phyloP scores from a whole-genome alignment of 306 rosid species.

The Trifolium dubium region DNA sequence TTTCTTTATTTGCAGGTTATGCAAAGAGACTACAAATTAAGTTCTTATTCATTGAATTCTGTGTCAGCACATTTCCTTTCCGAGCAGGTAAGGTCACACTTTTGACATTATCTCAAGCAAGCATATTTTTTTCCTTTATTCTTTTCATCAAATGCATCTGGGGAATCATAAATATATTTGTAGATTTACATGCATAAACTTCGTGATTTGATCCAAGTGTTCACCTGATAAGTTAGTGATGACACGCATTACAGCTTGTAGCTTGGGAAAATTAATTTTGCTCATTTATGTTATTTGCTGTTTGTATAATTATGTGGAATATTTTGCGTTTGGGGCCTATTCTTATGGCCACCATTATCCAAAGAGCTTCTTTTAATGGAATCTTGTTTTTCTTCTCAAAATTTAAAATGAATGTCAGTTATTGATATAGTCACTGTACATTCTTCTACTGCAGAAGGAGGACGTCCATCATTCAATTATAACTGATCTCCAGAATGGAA shows the following conservation, averaged over 20 bases:
- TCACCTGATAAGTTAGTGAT: constrained; percentile 8
- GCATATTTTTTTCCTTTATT: constrained; percentile 13
- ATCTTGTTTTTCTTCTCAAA: constrained; percentile 8
- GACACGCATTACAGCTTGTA: constrained; percentile 30
- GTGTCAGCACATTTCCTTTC: constrained; percentile 97
- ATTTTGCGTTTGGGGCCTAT: constrained; percentile 17
- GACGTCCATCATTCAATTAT: constrained; percentile 98
- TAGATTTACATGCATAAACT: constrained; percentile 26
- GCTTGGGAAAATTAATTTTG: constrained; percentile 22
- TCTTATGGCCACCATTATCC: constrained; percentile 13
- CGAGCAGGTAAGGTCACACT: constrained; percentile 72
- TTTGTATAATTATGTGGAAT: constrained; percentile 17
- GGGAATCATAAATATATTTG: constrained; percentile 10
- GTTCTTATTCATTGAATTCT: constrained; percentile 95
- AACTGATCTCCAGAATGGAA: constrained; percentile 98
- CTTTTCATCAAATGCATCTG: constrained; percentile 24
- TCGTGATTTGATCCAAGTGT: constrained; percentile 2
- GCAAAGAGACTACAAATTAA: constrained; percentile 93
- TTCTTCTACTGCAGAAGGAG: constrained; percentile 73
- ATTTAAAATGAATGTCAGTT: constrained; percentile 22
- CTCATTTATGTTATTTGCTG: constrained; percentile 17
- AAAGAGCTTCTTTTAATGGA: constrained; percentile 38
- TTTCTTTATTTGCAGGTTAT: constrained; percentile 59
- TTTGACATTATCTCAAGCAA: constrained; percentile 38
- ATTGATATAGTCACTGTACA: constrained; percentile 40